A percentile compares a stretch with the other conserved stretches of the same genome.
phyloP scores from a whole-genome alignment of 2,329 filamentous ascomycete genomes.

The Leptographium lundbergii region DNA sequence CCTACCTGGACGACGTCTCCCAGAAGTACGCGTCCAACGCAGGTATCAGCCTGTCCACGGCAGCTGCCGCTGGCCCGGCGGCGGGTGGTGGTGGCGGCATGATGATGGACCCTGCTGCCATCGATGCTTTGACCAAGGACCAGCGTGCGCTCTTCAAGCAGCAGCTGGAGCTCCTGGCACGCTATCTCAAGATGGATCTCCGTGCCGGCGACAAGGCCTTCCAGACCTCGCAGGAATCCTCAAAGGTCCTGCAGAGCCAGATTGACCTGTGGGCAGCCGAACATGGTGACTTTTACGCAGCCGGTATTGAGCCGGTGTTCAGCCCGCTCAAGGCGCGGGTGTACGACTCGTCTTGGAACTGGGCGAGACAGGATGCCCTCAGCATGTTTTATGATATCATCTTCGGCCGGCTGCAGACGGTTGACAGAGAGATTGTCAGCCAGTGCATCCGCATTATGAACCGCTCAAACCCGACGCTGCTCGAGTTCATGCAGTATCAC shows the following conservation, averaged over 20 bases:
- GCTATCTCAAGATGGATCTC: slow-evolving; percentile 95
- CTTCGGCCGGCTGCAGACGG: slow-evolving; percentile 81
- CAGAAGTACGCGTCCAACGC: slow-evolving; percentile 81
- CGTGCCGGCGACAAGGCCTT: slow-evolving; percentile 93
- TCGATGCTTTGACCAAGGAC: slow-evolving; percentile 94
- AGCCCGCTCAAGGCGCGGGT: slow-evolving; percentile 86
- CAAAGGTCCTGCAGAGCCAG: slow-evolving; percentile 80
- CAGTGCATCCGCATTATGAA: slow-evolving; percentile 99
- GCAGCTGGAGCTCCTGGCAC: slow-evolving; percentile 85
- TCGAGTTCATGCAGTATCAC: slow-evolving; percentile 99
- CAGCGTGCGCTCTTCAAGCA: slow-evolving; percentile 96
- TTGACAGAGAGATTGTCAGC: slow-evolving; percentile 96
- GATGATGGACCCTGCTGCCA: slow-evolving; percentile 99
- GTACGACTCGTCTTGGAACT: slow-evolving; percentile 99
- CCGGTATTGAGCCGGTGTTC: slow-evolving; percentile 89
- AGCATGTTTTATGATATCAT: slow-evolving; percentile 99
- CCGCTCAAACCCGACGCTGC: slow-evolving; percentile 84
- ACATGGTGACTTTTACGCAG: slow-evolving; percentile 91
- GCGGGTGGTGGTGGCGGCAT: slow-evolving; percentile 68
- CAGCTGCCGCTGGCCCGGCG: slow-evolving; percentile 60
- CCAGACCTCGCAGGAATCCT: slow-evolving; percentile 70
- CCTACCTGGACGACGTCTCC: slow-evolving; percentile 74
- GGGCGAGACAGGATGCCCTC: slow-evolving; percentile 92
- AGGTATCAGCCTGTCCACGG: slow-evolving; percentile 71
- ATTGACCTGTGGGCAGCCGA: slow-evolving; percentile 90